phyloP scores from a whole-genome alignment of 139 green algal genomes.

The Marvania coccoides region DNA sequence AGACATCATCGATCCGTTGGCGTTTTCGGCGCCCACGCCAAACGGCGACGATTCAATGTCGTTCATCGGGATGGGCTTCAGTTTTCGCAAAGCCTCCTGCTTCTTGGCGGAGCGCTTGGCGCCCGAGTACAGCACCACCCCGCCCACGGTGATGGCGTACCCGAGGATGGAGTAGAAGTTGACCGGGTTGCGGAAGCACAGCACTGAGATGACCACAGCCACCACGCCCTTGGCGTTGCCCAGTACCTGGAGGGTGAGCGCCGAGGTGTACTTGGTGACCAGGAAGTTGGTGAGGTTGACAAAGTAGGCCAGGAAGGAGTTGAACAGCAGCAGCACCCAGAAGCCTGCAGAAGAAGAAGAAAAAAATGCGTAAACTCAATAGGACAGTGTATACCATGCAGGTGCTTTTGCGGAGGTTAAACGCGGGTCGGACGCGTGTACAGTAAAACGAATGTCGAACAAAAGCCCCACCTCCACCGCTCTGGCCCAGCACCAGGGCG shows the following conservation, averaged over 20 bases:
- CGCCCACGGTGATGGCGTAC: slow-evolving; percentile 74
- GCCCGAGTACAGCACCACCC: slow-evolving; percentile 61
- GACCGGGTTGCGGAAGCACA: slow-evolving; percentile 77
- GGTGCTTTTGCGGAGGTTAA: too few species aligned
- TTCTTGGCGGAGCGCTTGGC: neutral
- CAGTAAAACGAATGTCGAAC: neutral
- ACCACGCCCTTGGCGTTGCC: slow-evolving; percentile 95
- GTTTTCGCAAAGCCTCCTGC: neutral
- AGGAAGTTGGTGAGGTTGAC: slow-evolving; percentile 98
- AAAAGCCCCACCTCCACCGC: neutral
- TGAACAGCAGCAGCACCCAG: slow-evolving; percentile 62
- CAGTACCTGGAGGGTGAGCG: slow-evolving; percentile 94
- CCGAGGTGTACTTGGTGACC: slow-evolving; percentile 90
- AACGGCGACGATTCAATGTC: neutral
- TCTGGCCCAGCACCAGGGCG: slow-evolving; percentile 12
- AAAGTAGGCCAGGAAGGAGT: slow-evolving; percentile 84
- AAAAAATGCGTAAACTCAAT: neutral
- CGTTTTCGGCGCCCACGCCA: neutral
- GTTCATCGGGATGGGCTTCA: neutral
- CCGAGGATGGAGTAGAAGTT: slow-evolving; percentile 53
- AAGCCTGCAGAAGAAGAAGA: slow-evolving; percentile 30
- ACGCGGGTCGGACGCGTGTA: too few species aligned
- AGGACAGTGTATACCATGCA: neutral
- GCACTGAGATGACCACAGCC: slow-evolving; percentile 70
- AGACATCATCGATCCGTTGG: neutral